Conservation (phyloP, 495 filamentous ascomycete genomes). For the Trichoderma gamsii region DNA sequence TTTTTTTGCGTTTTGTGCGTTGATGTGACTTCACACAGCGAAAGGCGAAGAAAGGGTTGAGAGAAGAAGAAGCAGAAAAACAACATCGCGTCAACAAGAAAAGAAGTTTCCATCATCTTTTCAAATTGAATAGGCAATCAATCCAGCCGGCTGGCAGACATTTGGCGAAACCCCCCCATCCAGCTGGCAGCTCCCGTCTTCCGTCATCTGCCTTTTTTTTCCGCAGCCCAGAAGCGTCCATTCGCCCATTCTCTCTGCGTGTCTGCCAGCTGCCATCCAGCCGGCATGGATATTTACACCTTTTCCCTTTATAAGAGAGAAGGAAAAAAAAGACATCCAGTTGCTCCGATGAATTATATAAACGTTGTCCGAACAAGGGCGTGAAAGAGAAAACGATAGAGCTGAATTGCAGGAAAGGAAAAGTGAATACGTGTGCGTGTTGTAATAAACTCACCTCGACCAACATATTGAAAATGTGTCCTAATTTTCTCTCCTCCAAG, state of each 20-base stretch:
- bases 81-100: background rate
- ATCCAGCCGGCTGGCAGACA: background rate
- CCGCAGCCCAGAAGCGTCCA: background rate
- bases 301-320: background rate
- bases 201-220: background rate
- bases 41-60: too few relatives aligned
- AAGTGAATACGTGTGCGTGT: constrained; percentile 12
- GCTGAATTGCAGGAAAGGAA: background rate
- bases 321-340: background rate
- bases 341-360: background rate
- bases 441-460: constrained; percentile 22
- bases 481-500: background rate
- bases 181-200: background rate
- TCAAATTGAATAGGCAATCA: background rate
- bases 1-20: too few relatives aligned
- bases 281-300: too few relatives aligned
- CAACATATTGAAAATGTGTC: constrained; percentile 18
- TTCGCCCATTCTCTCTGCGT: too few relatives aligned
- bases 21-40: too few relatives aligned
- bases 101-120: background rate
- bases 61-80: too few relatives aligned
- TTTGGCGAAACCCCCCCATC: background rate
- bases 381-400: background rate
- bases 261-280: too few relatives aligned
- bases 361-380: background rate